Evolutionary conservation across 139 green algal genomes (phyloP).

Genomic region (Chlamydomonas incerta): DNA sequence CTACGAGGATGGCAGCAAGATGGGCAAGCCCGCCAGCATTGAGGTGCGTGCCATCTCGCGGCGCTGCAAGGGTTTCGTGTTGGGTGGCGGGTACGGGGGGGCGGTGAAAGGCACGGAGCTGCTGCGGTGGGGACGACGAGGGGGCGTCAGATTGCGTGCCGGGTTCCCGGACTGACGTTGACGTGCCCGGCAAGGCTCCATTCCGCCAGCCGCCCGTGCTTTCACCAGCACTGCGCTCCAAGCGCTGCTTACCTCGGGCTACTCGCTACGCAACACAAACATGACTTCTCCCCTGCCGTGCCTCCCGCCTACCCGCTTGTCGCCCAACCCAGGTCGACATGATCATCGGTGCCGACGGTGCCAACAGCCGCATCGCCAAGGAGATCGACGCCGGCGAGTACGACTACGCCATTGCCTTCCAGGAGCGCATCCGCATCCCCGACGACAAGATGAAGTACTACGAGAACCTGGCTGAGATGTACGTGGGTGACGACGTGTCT

Average conservation of each 20-base stretch:
- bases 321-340: slow-evolving; percentile 79
- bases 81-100: neutral
- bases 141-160: too few relatives aligned
- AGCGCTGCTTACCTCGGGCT: too few relatives aligned
- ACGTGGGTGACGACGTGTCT: slow-evolving; percentile 99
- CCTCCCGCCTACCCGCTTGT: too few relatives aligned
- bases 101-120: too few relatives aligned
- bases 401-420: slow-evolving; percentile 99
- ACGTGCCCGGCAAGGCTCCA: too few relatives aligned
- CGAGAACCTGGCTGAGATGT: slow-evolving; percentile 99
- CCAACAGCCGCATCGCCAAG: slow-evolving; percentile 98
- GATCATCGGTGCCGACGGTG: slow-evolving; percentile 97
- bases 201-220: too few relatives aligned
- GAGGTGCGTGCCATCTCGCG: slow-evolving; percentile 57
- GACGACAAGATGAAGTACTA: slow-evolving; percentile 99
- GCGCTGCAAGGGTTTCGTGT: neutral
- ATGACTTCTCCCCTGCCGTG: too few relatives aligned
- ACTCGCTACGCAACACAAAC: too few relatives aligned
- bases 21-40: slow-evolving; percentile 83
- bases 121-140: too few relatives aligned
- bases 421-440: slow-evolving; percentile 96
- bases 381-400: slow-evolving; percentile 98
- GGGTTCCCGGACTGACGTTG: too few relatives aligned
- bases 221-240: too few relatives aligned
- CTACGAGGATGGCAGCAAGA: slow-evolving; percentile 90